These are phyloP conservation scores for Triticum monococcum DNA, from an alignment of 176 grass and related monocot genomes.

Conservation along the genomic window DNA sequence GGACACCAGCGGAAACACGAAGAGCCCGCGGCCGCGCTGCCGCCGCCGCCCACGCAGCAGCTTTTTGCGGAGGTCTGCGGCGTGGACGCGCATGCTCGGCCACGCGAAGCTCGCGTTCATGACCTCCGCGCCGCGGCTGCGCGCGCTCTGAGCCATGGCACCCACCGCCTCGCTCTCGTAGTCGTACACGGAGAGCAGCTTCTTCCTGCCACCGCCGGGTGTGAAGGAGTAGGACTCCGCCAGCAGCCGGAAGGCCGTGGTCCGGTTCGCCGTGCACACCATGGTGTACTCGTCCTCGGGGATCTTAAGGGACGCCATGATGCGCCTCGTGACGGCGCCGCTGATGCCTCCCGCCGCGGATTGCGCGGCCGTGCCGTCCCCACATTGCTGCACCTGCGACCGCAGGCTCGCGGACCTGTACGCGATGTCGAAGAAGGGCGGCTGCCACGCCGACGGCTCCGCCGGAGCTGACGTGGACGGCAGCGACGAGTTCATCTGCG, in stretches of 20 bases:
- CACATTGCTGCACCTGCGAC: slow-evolving; percentile 60
- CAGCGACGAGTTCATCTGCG: slow-evolving; percentile 61
- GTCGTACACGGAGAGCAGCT: slow-evolving; percentile 73
- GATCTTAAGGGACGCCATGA: slow-evolving; percentile 77
- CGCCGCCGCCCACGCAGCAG: slow-evolving; percentile 30
- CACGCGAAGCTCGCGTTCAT: slow-evolving; percentile 68
- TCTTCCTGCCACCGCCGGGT: slow-evolving; percentile 21
- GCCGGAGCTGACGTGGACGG: slow-evolving; percentile 43
- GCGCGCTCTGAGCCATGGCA: slow-evolving; percentile 55
- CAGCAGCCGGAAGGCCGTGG: slow-evolving; percentile 73
- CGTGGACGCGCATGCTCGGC: slow-evolving; percentile 78
- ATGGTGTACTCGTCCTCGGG: slow-evolving; percentile 77
- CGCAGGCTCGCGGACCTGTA: slow-evolving; percentile 71
- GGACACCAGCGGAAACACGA: slow-evolving; percentile 82
- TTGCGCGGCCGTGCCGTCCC: neutral
- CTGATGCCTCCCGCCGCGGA: slow-evolving; percentile 5
- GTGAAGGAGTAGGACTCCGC: slow-evolving; percentile 86
- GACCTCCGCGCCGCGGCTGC: slow-evolving; percentile 62
- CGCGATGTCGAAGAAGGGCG: slow-evolving; percentile 85
- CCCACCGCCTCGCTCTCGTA: slow-evolving; percentile 78
- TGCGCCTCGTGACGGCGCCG: slow-evolving; percentile 45
- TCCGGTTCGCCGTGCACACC: slow-evolving; percentile 92
- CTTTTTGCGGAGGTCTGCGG: slow-evolving; percentile 55
- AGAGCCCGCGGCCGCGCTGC: slow-evolving; percentile 42
- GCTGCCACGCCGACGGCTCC: slow-evolving; percentile 36